phyloP scores from a whole-genome alignment of 2,329 filamentous ascomycete genomes.

The Microsporum canis region DNA sequence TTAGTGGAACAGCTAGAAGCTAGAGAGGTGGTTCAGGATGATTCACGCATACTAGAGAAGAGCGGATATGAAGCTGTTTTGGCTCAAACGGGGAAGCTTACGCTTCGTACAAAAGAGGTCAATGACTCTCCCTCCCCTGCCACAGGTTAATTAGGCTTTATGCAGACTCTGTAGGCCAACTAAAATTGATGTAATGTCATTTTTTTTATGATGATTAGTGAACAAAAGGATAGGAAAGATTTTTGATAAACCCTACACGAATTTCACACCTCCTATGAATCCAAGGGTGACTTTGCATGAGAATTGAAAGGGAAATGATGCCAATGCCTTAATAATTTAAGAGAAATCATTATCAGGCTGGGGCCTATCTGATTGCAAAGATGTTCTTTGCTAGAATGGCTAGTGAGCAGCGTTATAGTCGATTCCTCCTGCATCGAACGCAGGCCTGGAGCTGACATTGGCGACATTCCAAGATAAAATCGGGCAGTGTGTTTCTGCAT shows the following conservation, averaged over 20 bases:
- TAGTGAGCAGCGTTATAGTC: not conserved
- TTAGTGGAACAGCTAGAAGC: slow-evolving; percentile 40
- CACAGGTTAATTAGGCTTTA: not conserved
- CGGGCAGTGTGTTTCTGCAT: not conserved
- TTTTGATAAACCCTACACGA: too few species aligned
- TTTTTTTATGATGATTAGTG: too few species aligned
- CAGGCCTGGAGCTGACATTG: not conserved
- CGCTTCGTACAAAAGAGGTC: slow-evolving; percentile 28
- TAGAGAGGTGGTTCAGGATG: slow-evolving; percentile 33
- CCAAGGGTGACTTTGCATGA: too few species aligned
- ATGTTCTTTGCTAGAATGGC: too few species aligned
- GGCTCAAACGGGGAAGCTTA: slow-evolving; percentile 33
- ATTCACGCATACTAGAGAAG: slow-evolving; percentile 27
- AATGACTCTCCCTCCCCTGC: not conserved
- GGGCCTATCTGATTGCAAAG: too few species aligned
- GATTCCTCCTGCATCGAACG: not conserved
- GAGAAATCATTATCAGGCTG: too few species aligned
- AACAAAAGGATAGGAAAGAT: too few species aligned
- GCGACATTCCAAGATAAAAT: not conserved
- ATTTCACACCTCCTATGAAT: too few species aligned
- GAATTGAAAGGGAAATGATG: too few species aligned
- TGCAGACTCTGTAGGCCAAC: not conserved
- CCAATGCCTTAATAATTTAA: too few species aligned
- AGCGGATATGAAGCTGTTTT: slow-evolving; percentile 35
- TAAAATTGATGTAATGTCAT: not conserved